Evolutionary conservation across 177 flowering plant genomes (phyloP).

Genomic region (Tripterygium wilfordii): DNA sequence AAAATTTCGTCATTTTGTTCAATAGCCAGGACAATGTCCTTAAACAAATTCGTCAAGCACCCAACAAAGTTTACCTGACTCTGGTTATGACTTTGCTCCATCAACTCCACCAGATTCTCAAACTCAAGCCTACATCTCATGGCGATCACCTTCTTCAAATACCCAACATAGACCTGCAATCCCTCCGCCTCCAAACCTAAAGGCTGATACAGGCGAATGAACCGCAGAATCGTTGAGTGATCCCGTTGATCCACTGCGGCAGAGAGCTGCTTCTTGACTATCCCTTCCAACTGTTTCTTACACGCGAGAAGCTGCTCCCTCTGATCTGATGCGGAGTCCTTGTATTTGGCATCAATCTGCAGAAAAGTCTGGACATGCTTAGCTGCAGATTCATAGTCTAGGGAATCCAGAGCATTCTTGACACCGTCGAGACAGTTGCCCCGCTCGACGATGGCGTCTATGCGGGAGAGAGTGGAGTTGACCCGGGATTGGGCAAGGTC

Average conservation of each 20-base stretch:
- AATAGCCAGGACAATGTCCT: slow-evolving; percentile 85
- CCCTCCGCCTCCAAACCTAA: slow-evolving; percentile 77
- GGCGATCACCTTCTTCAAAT: slow-evolving; percentile 72
- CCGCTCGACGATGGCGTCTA: slow-evolving; percentile 83
- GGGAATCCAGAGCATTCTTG: slow-evolving; percentile 47
- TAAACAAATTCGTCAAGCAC: slow-evolving; percentile 81
- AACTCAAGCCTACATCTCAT: slow-evolving; percentile 74
- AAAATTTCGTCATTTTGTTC: slow-evolving; percentile 76
- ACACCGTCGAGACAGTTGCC: slow-evolving; percentile 73
- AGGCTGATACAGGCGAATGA: slow-evolving; percentile 50
- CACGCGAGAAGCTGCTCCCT: slow-evolving; percentile 57
- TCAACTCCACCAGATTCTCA: slow-evolving; percentile 60
- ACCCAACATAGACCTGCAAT: slow-evolving; percentile 72
- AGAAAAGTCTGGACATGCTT: slow-evolving; percentile 50
- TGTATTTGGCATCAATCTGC: slow-evolving; percentile 58
- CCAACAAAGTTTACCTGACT: slow-evolving; percentile 50
- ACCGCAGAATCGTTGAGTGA: slow-evolving; percentile 57
- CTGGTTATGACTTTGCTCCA: slow-evolving; percentile 39
- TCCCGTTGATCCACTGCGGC: slow-evolving; percentile 77
- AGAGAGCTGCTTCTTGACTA: slow-evolving; percentile 46
- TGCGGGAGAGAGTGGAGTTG: slow-evolving; percentile 54
- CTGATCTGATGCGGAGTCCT: slow-evolving; percentile 62
- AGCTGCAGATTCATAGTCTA: slow-evolving; percentile 81
- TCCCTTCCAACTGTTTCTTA: slow-evolving; percentile 71
- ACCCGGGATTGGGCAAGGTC: slow-evolving; percentile 91